Base-by-base conservation (phyloP, 192 early-diverging fungal species). In the Chytriomyces sp. region DNA sequence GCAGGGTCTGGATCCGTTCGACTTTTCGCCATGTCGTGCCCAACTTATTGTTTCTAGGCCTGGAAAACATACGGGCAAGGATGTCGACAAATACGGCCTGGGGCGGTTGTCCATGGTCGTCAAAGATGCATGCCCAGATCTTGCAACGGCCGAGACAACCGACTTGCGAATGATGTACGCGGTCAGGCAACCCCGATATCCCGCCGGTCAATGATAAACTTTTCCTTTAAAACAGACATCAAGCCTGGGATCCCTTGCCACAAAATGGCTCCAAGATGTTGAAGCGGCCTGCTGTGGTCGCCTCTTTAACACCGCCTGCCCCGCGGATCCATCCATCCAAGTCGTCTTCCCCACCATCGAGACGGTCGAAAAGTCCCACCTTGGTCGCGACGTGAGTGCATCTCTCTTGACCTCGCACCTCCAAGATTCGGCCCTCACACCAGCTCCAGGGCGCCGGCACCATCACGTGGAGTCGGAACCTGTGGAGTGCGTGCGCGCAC, bases 381-480 rank as follows among this genome's bases (percentile, higher is more conserved):
- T 57, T 14, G 78, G 78, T 33, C 5, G 37, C 4, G 25, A 60
- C 28, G 73, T 74, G 34, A 74, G 65, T 57, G 5, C 6, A 22
- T 74, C 19, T 4, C 12, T 22, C 12, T 22, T 54, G n/a, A 49
- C 8, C 26, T 5, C 37, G n/a, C 68, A 14, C 31, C 31, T 14
- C 54, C 7, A 31, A 31, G 17, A n/a, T 49, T 22, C 25, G 36
- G 10, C 31, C n/a, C n/a, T n/a, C 17, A 70, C 26, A 28, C 2
- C n/a, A 14, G 26, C 70, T 26, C 33, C 25, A 75, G 71, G 77
- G 77, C 10, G 73, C 44, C 3, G 77, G 77, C 31, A 76, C 71
- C 2, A 72, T 79, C 22, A 64, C 41, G 41, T 79, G 69, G 61
- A 31, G 17, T 25, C 25, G 36, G n/a, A 61, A n/a, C 25, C 6